Base-by-base conservation (phyloP, 352 stramenopile genomes). In the Elongisporangium senticosum region DNA sequence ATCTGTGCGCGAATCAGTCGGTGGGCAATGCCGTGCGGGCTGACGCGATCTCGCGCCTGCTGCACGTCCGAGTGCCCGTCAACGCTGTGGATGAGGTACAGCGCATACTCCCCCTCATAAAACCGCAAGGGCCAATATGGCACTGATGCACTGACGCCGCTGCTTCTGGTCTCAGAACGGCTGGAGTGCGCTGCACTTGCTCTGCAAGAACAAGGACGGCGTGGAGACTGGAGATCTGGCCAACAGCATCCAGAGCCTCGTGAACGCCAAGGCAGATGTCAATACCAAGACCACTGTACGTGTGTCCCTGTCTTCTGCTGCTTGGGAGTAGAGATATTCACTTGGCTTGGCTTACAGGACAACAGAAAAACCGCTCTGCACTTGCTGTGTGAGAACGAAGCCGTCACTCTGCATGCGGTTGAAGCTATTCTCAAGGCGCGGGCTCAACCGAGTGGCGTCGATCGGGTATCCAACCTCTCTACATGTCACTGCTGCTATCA, bases 341-440 rank as follows among this genome's bases (percentile, higher is more conserved):
- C 49, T 15, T 53, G 7, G n/a, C 13, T 39, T 50, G 47, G 23
- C 19, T 52, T 56, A 17, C 51, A 85, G 75, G 71, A 82, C 50
- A 75, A 67, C 22, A 69, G 71, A 53, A 85, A 85, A 55, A 72
- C 78, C 2, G 74, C 79, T 48, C 77, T 93, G 33, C 84, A 93
- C 59, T 58, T 90, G 19, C 61, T 93, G 19, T 91, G 82, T 57
- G 82, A 87, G 57, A 94, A 90, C 56, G 82, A 92, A 56, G 53
- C 57, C 5, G 69, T 79, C 21, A 76, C 70, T 1, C 50, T 20
- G 14, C 57, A 62, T 0, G 59, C 75, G 13, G 43, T 93, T 10
- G 51, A 72, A 26, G 48, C 65, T 13, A 63, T 94, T 17, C 53
- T 92, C 4, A 68, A 77, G 21, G 70, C 74, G 15, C 61, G 68